Evolutionary conservation across 805 yeast genomes (phyloP).

Genomic region (Wickerhamiella shivajii): DNA sequence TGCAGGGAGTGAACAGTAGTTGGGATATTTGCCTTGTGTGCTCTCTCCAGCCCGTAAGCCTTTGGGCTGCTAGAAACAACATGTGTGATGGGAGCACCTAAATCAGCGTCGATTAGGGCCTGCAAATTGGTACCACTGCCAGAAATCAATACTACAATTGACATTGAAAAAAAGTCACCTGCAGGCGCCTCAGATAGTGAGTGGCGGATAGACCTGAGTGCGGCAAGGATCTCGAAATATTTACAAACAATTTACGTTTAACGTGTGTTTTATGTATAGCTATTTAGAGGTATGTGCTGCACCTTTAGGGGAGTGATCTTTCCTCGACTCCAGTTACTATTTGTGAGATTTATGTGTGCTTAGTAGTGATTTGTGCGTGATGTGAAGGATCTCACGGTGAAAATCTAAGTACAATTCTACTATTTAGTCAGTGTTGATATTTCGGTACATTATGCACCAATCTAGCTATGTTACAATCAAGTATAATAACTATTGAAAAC

Average conservation of each 20-base stretch:
- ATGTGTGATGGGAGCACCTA: constrained; percentile 39
- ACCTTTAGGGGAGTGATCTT: no score
- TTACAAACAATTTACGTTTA: background rate
- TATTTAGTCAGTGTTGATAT: background rate
- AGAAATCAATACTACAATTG: constrained; percentile 69
- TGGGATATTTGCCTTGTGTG: constrained; percentile 54
- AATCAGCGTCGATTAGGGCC: constrained; percentile 71
- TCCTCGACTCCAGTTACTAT: no score
- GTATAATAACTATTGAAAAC: background rate
- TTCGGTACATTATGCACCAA: background rate
- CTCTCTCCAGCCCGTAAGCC: constrained; percentile 84
- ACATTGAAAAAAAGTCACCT: constrained; percentile 10
- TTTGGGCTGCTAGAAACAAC: constrained; percentile 74
- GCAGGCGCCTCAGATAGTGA: background rate
- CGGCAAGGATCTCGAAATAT: background rate
- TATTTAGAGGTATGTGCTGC: no score
- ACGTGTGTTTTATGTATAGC: background rate
- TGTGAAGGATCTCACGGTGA: no score
- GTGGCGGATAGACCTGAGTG: background rate
- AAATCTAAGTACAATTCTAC: no score
- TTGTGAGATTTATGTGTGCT: background rate
- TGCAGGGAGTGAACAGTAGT: constrained; percentile 56
- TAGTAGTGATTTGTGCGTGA: no score
- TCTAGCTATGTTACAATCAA: background rate
- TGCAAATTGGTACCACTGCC: constrained; percentile 95